These are phyloP conservation scores for Petunia axillaris DNA, from an alignment of 257 asterid species.

Conservation along the genomic window DNA sequence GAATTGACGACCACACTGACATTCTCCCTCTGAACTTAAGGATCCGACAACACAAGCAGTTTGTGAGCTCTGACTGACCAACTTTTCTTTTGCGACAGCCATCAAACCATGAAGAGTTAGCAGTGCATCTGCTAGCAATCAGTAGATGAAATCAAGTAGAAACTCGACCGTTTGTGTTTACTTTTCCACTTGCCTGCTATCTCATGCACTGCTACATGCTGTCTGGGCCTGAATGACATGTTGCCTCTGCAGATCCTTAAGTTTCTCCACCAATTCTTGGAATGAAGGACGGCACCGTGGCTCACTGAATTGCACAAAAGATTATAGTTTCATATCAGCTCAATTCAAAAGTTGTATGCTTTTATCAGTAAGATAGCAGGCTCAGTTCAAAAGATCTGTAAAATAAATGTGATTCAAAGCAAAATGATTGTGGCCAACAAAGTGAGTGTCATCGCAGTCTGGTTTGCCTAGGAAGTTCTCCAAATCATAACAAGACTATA, in stretches of 20 bases:
- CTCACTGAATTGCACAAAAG: conserved; percentile 52
- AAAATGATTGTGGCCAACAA: too few species aligned
- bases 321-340: too few species aligned
- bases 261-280: conserved; percentile 28
- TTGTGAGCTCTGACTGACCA: background rate
- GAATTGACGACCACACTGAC: background rate
- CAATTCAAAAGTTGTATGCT: too few species aligned
- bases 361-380: too few species aligned
- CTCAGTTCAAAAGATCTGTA: too few species aligned
- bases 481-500: background rate
- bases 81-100: background rate
- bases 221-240: conserved; percentile 59
- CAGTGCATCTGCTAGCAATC: background rate
- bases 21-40: background rate
- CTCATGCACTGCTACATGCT: conserved; percentile 23
- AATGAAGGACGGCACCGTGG: conserved; percentile 66
- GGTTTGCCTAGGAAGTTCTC: background rate
- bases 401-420: too few species aligned
- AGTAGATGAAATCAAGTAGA: background rate
- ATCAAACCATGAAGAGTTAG: background rate
- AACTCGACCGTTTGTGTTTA: conserved; percentile 26
- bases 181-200: conserved; percentile 44
- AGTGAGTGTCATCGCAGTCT: background rate
- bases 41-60: conserved; percentile 31
- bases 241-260: conserved; percentile 62